These are phyloP conservation scores for Sarocladiaceae sp. DNA, from an alignment of 2,329 filamentous ascomycete genomes.

Conservation along the genomic window DNA sequence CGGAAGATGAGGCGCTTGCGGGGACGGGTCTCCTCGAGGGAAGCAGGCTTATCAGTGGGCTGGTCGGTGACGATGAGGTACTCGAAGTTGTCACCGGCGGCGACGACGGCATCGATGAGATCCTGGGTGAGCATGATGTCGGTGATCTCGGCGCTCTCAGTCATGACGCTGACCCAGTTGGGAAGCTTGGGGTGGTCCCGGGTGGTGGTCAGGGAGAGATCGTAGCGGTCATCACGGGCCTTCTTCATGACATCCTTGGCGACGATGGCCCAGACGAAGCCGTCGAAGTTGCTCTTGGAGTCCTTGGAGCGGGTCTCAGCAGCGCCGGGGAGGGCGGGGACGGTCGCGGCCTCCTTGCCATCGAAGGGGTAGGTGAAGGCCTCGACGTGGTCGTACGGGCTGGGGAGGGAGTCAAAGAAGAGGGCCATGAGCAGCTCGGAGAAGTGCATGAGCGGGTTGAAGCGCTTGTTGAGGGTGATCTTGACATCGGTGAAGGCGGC, in stretches of 20 bases:
- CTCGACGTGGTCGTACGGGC: slow-evolving; percentile 68
- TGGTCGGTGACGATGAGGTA: slow-evolving; percentile 89
- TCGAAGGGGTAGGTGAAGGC: slow-evolving; percentile 85
- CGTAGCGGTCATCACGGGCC: slow-evolving; percentile 88
- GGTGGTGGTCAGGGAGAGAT: slow-evolving; percentile 86
- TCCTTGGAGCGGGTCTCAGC: slow-evolving; percentile 50
- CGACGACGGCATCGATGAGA: slow-evolving; percentile 71
- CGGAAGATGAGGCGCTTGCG: slow-evolving; percentile 85
- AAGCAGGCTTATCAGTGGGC: slow-evolving; percentile 79
- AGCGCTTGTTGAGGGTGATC: slow-evolving; percentile 76
- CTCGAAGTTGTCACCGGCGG: slow-evolving; percentile 82
- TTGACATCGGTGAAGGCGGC: slow-evolving; percentile 86
- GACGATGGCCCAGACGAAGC: slow-evolving; percentile 91
- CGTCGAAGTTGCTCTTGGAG: slow-evolving; percentile 70
- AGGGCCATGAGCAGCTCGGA: slow-evolving; percentile 68
- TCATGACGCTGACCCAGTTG: slow-evolving; percentile 90
- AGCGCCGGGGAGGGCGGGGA: slow-evolving; percentile 60
- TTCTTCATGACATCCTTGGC: slow-evolving; percentile 93
- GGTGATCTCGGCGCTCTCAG: slow-evolving; percentile 91
- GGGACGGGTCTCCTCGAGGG: slow-evolving; percentile 75
- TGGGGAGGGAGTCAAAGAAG: slow-evolving; percentile 54
- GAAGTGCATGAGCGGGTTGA: slow-evolving; percentile 65
- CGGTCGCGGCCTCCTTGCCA: slow-evolving; percentile 77
- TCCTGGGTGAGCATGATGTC: slow-evolving; percentile 84
- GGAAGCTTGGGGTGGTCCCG: slow-evolving; percentile 92